Evolutionary conservation across 2,329 filamentous ascomycete genomes (phyloP), one percentile per base, ranked within the genome.

Genomic region (Pseudopyricularia cyperi): DNA sequence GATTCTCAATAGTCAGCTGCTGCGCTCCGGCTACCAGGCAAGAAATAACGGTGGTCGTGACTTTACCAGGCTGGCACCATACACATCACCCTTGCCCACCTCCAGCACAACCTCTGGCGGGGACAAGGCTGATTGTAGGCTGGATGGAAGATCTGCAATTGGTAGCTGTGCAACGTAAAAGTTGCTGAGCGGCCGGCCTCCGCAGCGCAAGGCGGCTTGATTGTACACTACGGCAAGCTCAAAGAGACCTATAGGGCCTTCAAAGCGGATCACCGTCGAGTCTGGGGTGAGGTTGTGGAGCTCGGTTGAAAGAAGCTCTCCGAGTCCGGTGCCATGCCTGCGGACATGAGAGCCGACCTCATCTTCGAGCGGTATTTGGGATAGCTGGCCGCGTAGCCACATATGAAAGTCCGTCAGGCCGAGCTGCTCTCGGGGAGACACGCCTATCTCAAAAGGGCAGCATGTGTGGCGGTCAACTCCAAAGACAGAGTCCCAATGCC

Each of bases 121-220:
- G 0, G 84, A 83, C 0, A 95, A 64, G 59, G 94, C 87, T 3
- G 72, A 62, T 52, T 72, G 76, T 1, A 95, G 67, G 1, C 66
- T 56, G 0, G 58, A 50, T 0, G 91, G 89, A 0, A 97, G 75
- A 52, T 85, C 77, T 4, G 72, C 62, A 2, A 96, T 73, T 32
- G 84, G 74, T 14, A 83, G 85, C 67, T 97, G 93, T 0, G 91
- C 90, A 51, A 97, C 82, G 64, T 97, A 97, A 3, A 96, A 71
- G n/a, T 72, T 67, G 2, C 52, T 64, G 48, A 64, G 53, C 6
- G 46, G 55, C 35, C 28, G 53, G 46, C 30, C 48, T 15, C 33
- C 28, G 17, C 33, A 1, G 12, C 11, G 4, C 15, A 33, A 46
- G 34, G 24, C 52, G 48, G 26, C 22, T 11, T 51, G 33, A 53